Conservation (phyloP, 805 yeast genomes). For the Sungouiella thailandica region DNA sequence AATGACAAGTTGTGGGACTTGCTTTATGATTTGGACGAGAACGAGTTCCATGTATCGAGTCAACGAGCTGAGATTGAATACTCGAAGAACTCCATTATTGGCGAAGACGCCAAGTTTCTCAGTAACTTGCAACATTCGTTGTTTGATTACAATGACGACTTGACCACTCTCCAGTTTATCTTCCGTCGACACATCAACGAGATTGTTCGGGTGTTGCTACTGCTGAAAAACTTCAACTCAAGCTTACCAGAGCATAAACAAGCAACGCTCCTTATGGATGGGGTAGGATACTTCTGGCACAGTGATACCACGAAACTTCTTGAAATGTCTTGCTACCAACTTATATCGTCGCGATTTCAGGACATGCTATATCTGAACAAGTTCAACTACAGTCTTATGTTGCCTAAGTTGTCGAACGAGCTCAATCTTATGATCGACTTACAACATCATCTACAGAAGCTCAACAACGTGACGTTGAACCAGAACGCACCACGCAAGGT, state of each 20-base stretch:
- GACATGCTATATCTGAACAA: slow-evolving; percentile 26
- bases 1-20: slow-evolving; percentile 55
- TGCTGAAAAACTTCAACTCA: slow-evolving; percentile 32
- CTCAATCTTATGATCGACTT: slow-evolving; percentile 38
- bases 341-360: slow-evolving; percentile 32
- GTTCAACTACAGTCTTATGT: slow-evolving; percentile 27
- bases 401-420: slow-evolving; percentile 36
- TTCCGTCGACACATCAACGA: slow-evolving; percentile 43
- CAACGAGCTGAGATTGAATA: slow-evolving; percentile 16
- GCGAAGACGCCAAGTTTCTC: slow-evolving; percentile 42
- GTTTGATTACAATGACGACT: slow-evolving; percentile 42
- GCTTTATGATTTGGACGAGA: slow-evolving; percentile 54
- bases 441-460: slow-evolving; percentile 37
- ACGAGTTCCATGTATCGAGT: slow-evolving; percentile 32
- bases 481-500: slow-evolving; percentile 11
- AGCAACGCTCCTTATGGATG: slow-evolving; percentile 30
- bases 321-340: slow-evolving; percentile 39
- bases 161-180: slow-evolving; percentile 40
- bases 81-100: slow-evolving; percentile 33
- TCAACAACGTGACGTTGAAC: slow-evolving; percentile 18
- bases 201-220: slow-evolving; percentile 32
- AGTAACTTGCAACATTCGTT: slow-evolving; percentile 38
- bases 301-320: slow-evolving; percentile 37
- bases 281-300: slow-evolving; percentile 41
- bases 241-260: slow-evolving; percentile 12